Conservation (phyloP, 805 yeast species). For the Cyberlindnera sargentensis region DNA sequence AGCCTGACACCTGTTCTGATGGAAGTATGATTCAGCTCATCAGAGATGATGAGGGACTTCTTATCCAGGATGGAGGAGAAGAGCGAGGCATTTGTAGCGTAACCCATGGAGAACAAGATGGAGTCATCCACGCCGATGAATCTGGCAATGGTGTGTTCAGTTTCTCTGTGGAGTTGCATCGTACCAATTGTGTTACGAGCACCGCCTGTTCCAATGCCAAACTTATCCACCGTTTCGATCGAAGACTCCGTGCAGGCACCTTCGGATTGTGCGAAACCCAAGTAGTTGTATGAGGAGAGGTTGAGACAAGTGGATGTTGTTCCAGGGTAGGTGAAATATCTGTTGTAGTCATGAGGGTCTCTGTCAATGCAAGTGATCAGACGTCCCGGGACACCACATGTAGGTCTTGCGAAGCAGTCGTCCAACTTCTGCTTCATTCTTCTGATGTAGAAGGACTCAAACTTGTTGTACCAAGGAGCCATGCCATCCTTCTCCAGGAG, state of each 20-base stretch:
- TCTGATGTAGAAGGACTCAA: conserved; percentile 90
- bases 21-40: conserved; percentile 92
- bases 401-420: conserved; percentile 93
- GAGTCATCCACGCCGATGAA: conserved; percentile 91
- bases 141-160: conserved; percentile 73
- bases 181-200: conserved; percentile 73
- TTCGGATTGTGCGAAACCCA: conserved; percentile 94
- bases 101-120: conserved; percentile 86
- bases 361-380: conserved; percentile 78
- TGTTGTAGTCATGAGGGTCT: conserved; percentile 54
- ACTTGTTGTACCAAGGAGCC: conserved; percentile 93
- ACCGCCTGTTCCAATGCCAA: conserved; percentile 76
- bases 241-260: conserved; percentile 87
- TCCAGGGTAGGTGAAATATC: conserved; percentile 68
- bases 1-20: conserved; percentile 91
- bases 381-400: conserved; percentile 98
- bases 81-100: conserved; percentile 87
- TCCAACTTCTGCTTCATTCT: conserved; percentile 85
- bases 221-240: conserved; percentile 49
- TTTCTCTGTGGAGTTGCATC: conserved; percentile 59
- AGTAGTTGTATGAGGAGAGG: conserved; percentile 84
- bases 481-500: conserved; percentile 77
- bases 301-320: conserved; percentile 72
- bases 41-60: conserved; percentile 86
- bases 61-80: conserved; percentile 79